phyloP scores from a whole-genome alignment of 441 rosid species.

The Euphorbia schlechtendalii region DNA sequence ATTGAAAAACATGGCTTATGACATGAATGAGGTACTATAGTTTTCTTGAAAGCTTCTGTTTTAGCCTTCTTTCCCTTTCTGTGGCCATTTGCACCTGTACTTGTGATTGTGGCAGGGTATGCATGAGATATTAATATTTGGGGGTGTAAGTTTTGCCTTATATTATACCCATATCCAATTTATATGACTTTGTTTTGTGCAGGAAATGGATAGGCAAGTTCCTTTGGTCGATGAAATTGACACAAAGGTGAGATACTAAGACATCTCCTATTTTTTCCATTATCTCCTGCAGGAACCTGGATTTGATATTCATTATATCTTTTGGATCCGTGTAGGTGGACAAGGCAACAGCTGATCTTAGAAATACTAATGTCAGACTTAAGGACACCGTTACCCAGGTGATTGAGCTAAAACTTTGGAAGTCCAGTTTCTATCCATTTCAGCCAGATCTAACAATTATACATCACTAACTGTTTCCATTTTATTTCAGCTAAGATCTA shows the following conservation, averaged over 20 bases:
- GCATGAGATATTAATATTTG: not conserved
- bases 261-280: slow-evolving; percentile 11
- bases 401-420: slow-evolving; percentile 17
- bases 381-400: slow-evolving; percentile 94
- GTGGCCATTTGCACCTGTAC: not conserved
- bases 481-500: slow-evolving; percentile 74
- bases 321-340: slow-evolving; percentile 56
- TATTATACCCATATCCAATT: not conserved
- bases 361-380: slow-evolving; percentile 90
- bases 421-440: slow-evolving; percentile 15
- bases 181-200: slow-evolving; percentile 28
- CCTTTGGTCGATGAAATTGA: slow-evolving; percentile 98
- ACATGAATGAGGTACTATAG: slow-evolving; percentile 75
- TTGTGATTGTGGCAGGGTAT: not conserved
- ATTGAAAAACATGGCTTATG: slow-evolving; percentile 85
- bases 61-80: not conserved
- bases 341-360: slow-evolving; percentile 82
- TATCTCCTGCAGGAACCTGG: slow-evolving; percentile 12
- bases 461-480: slow-evolving; percentile 3
- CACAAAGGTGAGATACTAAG: slow-evolving; percentile 45
- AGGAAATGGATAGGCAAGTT: slow-evolving; percentile 91
- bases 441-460: slow-evolving; percentile 20
- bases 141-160: slow-evolving; percentile 7
- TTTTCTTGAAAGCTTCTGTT: not conserved
- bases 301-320: slow-evolving; percentile 4